Evolutionary conservation across 1,284 basidiomycete species (phyloP).

Genomic region (Cutaneotrichosporon daszewskae): DNA sequence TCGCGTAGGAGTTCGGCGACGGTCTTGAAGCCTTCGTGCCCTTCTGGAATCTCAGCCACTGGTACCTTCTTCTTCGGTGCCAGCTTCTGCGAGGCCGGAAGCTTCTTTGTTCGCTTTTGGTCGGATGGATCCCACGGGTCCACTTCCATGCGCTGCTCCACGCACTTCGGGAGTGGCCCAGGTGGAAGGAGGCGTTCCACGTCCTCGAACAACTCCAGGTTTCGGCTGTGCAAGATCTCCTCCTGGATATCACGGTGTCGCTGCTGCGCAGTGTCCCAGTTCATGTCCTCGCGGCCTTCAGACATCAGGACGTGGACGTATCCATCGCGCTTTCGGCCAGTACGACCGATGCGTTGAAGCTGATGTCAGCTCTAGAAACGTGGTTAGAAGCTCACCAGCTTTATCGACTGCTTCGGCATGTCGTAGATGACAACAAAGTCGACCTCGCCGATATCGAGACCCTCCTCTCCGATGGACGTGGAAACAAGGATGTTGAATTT

Average conservation of each 20-base stretch:
- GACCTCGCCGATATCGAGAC: slow-evolving; percentile 98
- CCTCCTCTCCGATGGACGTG: slow-evolving; percentile 97
- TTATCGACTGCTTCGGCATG: slow-evolving; percentile 90
- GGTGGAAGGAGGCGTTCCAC: slow-evolving; percentile 79
- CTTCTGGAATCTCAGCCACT: slow-evolving; percentile 41
- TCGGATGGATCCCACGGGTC: slow-evolving; percentile 44
- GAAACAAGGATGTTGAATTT: slow-evolving; percentile 90
- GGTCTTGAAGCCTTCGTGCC: slow-evolving; percentile 37
- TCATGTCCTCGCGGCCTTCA: slow-evolving; percentile 82
- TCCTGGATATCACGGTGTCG: slow-evolving; percentile 86
- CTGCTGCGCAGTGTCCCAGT: slow-evolving; percentile 84
- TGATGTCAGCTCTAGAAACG: slow-evolving; percentile 40
- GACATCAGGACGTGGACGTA: slow-evolving; percentile 88
- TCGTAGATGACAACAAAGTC: slow-evolving; percentile 97
- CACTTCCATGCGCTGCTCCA: slow-evolving; percentile 67
- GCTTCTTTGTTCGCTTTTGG: slow-evolving; percentile 24
- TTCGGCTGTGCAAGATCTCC: slow-evolving; percentile 75
- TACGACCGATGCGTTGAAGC: slow-evolving; percentile 94
- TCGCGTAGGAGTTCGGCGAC: slow-evolving; percentile 38
- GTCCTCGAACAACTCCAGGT: slow-evolving; percentile 87
- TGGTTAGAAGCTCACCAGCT: slow-evolving; percentile 64
- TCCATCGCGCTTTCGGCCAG: slow-evolving; percentile 87
- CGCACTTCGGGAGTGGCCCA: slow-evolving; percentile 65
- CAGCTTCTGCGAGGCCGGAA: slow-evolving; percentile 17
- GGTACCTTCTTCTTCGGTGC: slow-evolving; percentile 20